Evolutionary conservation across 148 eudicot species (phyloP).

Genomic region (Arbutus unedo): DNA sequence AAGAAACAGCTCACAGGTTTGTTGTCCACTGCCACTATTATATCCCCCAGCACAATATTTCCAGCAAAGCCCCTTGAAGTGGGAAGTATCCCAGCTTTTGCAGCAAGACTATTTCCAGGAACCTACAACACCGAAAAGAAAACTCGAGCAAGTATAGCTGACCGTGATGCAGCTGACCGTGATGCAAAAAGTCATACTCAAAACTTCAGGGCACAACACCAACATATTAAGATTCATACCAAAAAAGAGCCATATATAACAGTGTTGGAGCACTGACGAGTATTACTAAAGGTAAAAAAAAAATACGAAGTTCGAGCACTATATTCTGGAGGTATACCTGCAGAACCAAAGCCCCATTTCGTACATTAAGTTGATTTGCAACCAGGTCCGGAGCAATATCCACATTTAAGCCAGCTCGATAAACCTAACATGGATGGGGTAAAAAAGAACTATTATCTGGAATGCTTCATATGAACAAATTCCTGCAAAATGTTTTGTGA

Average conservation of each 20-base stretch:
- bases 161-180: not conserved
- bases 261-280: not conserved
- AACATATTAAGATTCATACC: too few relatives aligned
- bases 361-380: slow-evolving; percentile 90
- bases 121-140: slow-evolving; percentile 44
- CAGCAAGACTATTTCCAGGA: slow-evolving; percentile 79
- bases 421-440: slow-evolving; percentile 44
- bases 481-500: not conserved
- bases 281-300: too few relatives aligned
- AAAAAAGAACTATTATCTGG: not conserved
- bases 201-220: not conserved
- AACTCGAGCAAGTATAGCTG: not conserved
- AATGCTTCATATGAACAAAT: slow-evolving; percentile 1
- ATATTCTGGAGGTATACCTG: slow-evolving; percentile 37
- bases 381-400: slow-evolving; percentile 85
- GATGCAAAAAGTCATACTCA: not conserved
- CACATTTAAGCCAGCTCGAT: slow-evolving; percentile 77
- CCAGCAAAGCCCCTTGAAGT: slow-evolving; percentile 97
- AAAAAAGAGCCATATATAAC: not conserved
- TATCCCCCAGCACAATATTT: slow-evolving; percentile 85
- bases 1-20: slow-evolving; percentile 60
- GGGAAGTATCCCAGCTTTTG: slow-evolving; percentile 86
- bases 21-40: slow-evolving; percentile 69
- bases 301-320: too few relatives aligned
- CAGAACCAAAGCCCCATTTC: slow-evolving; percentile 88